phyloP scores from a whole-genome alignment of 805 yeast genomes.

The Suhomyces kilbournensis region DNA sequence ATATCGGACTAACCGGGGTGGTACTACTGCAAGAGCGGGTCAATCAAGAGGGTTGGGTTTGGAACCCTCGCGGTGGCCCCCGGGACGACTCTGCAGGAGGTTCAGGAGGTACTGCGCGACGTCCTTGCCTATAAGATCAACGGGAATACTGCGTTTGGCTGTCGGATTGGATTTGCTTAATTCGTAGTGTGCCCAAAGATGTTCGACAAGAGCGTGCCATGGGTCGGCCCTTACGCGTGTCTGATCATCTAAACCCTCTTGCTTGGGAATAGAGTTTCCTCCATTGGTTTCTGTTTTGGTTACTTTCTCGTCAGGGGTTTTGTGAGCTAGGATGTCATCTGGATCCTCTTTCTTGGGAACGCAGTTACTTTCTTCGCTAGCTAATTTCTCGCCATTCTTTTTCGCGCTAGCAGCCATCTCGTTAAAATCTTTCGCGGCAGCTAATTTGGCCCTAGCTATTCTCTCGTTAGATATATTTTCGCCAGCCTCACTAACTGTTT shows the following conservation, averaged over 20 bases:
- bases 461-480: not conserved
- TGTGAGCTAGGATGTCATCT: not conserved
- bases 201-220: conserved; percentile 16
- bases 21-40: not conserved
- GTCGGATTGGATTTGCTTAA: conserved; percentile 28
- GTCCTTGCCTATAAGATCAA: conserved; percentile 27
- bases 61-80: conserved; percentile 11
- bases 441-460: not conserved
- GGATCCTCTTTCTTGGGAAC: not conserved
- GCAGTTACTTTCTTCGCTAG: not conserved
- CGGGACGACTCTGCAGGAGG: conserved; percentile 3
- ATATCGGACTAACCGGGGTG: not conserved
- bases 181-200: conserved; percentile 30
- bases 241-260: not conserved
- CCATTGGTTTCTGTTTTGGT: not conserved
- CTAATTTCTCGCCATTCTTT: not conserved
- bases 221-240: not conserved
- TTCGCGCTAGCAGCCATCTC: not conserved
- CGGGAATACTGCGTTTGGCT: conserved; percentile 36
- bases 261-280: not conserved
- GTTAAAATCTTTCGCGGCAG: not conserved
- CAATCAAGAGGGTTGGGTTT: not conserved
- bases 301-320: not conserved
- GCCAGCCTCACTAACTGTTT: not conserved
- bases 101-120: conserved; percentile 16